These are phyloP conservation scores for Cercospora brassicicola DNA, from an alignment of 2,329 filamentous ascomycete genomes.

Conservation along the genomic window DNA sequence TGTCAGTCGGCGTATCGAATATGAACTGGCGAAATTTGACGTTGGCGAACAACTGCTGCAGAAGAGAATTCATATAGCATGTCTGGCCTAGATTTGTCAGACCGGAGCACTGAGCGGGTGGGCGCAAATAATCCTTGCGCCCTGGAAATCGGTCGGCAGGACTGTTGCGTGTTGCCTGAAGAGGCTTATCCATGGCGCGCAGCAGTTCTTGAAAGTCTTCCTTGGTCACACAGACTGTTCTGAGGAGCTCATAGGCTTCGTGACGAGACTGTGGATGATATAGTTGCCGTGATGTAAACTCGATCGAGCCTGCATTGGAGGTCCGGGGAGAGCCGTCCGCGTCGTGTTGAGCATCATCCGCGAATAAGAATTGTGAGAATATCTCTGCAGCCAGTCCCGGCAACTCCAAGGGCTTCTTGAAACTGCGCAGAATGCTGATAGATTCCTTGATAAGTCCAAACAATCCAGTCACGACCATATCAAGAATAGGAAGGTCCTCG, in stretches of 20 bases:
- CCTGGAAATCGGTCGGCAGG: slow-evolving; percentile 26
- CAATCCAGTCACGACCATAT: slow-evolving; percentile 35
- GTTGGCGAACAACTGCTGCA: slow-evolving; percentile 97
- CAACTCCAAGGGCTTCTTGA: slow-evolving; percentile 36
- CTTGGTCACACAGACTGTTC: slow-evolving; percentile 23
- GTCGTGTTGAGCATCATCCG: slow-evolving; percentile 6
- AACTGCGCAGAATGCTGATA: slow-evolving; percentile 30
- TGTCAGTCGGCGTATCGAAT: slow-evolving; percentile 49
- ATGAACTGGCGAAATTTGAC: slow-evolving; percentile 82
- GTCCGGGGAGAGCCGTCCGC: not conserved
- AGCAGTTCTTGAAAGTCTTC: slow-evolving; percentile 24
- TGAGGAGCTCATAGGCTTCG: slow-evolving; percentile 30
- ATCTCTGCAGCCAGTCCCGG: slow-evolving; percentile 29
- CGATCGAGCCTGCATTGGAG: not conserved
- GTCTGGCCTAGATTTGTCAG: slow-evolving; percentile 92
- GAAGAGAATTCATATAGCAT: slow-evolving; percentile 92
- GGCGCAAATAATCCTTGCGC: slow-evolving; percentile 47
- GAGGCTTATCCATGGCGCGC: slow-evolving; percentile 15
- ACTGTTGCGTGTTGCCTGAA: slow-evolving; percentile 11
- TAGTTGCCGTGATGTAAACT: not conserved
- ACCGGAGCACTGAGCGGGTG: slow-evolving; percentile 48
- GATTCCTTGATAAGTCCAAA: slow-evolving; percentile 44
- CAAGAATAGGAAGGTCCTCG: slow-evolving; percentile 27
- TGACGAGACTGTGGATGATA: slow-evolving; percentile 23
- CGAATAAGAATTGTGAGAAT: slow-evolving; percentile 34